These are phyloP conservation scores for Lodderomyces parapsilosis DNA, from an alignment of 1,139 yeast genomes.

Conservation along the genomic window DNA sequence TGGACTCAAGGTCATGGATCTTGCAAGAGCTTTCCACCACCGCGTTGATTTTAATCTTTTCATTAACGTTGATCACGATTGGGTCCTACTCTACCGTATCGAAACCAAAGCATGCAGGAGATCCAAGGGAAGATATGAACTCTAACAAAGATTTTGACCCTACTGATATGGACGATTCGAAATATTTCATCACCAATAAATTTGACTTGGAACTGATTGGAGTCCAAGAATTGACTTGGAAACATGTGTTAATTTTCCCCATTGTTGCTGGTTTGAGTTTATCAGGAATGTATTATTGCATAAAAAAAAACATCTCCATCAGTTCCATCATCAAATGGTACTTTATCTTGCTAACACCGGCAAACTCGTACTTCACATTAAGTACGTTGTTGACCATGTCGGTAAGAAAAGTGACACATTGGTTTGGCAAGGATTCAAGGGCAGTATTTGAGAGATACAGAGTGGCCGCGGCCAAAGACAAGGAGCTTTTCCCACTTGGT, in stretches of 20 bases:
- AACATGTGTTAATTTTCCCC: slow-evolving; percentile 38
- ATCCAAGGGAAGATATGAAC: slow-evolving; percentile 32
- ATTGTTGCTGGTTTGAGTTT: slow-evolving; percentile 36
- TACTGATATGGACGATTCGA: slow-evolving; percentile 37
- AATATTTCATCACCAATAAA: slow-evolving; percentile 15
- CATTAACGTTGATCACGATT: slow-evolving; percentile 18
- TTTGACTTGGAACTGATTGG: slow-evolving; percentile 16
- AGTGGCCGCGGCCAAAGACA: slow-evolving; percentile 18
- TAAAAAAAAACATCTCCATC: slow-evolving; percentile 23
- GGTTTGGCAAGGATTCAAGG: slow-evolving; percentile 14
- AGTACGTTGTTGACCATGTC: slow-evolving; percentile 9
- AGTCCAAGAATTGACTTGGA: slow-evolving; percentile 7
- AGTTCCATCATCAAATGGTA: slow-evolving; percentile 33
- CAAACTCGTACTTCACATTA: slow-evolving; percentile 15
- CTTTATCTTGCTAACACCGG: slow-evolving; percentile 25
- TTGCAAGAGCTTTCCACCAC: slow-evolving; percentile 2
- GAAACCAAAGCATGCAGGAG: slow-evolving; percentile 43
- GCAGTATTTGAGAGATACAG: slow-evolving; percentile 20
- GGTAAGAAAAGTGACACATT: slow-evolving; percentile 16
- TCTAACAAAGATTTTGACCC: slow-evolving; percentile 43
- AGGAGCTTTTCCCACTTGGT: slow-evolving; percentile 24
- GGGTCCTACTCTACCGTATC: slow-evolving; percentile 43
- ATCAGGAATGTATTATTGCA: slow-evolving; percentile 32
- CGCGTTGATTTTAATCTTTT: not conserved
- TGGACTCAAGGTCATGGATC: not conserved